Evolutionary conservation across 257 asterid species (phyloP), one percentile per base, ranked within the genome.

Genomic region (Forsythia viridissima): DNA sequence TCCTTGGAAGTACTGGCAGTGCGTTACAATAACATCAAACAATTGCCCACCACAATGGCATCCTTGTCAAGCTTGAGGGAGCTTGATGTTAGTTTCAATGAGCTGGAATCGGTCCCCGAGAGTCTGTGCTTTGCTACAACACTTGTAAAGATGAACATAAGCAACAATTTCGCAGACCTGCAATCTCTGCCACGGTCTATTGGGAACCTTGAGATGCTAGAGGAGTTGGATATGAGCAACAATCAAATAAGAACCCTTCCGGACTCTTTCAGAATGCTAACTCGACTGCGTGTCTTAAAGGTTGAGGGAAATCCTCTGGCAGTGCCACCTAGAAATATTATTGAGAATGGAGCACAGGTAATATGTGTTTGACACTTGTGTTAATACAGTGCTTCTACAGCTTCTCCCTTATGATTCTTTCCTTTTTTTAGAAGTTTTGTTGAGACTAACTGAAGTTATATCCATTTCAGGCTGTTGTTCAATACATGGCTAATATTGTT

Each of bases 61-160:
- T 90, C 98, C 40, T 79, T 93, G 79, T 38, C 80, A 0, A 88
- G 85, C 76, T 84, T 93, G 85, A 88, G 79, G 83, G 97, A 93
- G 85, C 94, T 93, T 21, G 84, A 93, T 80, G 80, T 87, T 51
- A 93, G 98, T 82, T 93, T 93, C 89, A 93, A 93, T 20, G 96
- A 90, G 86, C 91, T 92, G 5, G 98, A 92, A 83, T 82, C 89
- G 12, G 92, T 93, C 61, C 97, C 98, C 0, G 98, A 93, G 87
- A 92, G 98, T 86, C 81, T 93, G 85, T 93, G 98, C 89, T 92
- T 93, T 77, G 98, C 93, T 5, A 93, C 97, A 51, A 86, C 92
- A 7, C 91, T 93, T 12, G 90, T 90, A 42, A 92, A 90, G 85
- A 77, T 93, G 90, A 93, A 90, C 86, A 90, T 93, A 79, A 93